Percentiles rank a stretch among this genome's conserved stretches.
Evolutionary conservation across 2,329 filamentous ascomycete species (phyloP).

Genomic region (Ceratocystis cacaofunesta): DNA sequence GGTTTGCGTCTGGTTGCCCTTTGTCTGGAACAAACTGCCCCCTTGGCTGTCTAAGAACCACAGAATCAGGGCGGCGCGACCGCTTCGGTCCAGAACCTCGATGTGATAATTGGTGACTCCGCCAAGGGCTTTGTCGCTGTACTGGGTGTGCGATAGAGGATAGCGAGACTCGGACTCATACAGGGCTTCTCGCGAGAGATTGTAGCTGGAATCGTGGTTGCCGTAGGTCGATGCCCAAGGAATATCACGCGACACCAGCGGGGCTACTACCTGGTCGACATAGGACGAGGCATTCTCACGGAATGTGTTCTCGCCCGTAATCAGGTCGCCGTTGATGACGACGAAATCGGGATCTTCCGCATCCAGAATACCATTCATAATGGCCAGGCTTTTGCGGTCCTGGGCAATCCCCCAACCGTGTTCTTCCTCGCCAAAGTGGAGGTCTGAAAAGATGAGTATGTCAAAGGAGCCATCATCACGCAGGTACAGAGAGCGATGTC

Average conservation of each 20-base stretch:
- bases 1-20: background rate
- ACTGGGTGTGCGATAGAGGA: conserved; percentile 17
- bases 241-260: conserved; percentile 39
- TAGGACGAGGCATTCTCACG: conserved; percentile 35
- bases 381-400: conserved; percentile 40
- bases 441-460: conserved; percentile 49
- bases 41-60: conserved; percentile 62
- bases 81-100: conserved; percentile 28
- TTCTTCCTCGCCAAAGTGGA: conserved; percentile 56
- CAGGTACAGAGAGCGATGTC: background rate
- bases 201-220: conserved; percentile 51
- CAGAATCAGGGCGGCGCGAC: conserved; percentile 35
- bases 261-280: conserved; percentile 43
- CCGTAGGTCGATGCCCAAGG: conserved; percentile 56
- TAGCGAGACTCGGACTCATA: conserved; percentile 26
- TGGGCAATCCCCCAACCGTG: conserved; percentile 33
- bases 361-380: conserved; percentile 44
- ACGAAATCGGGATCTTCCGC: conserved; percentile 44
- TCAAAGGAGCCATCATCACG: conserved; percentile 32
- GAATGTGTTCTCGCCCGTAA: conserved; percentile 50
- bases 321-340: conserved; percentile 56
- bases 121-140: background rate
- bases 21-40: conserved; percentile 24
- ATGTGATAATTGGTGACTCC: conserved; percentile 36
- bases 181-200: conserved; percentile 36